phyloP scores from a whole-genome alignment of 345 rosid species.

The Draba incana region DNA sequence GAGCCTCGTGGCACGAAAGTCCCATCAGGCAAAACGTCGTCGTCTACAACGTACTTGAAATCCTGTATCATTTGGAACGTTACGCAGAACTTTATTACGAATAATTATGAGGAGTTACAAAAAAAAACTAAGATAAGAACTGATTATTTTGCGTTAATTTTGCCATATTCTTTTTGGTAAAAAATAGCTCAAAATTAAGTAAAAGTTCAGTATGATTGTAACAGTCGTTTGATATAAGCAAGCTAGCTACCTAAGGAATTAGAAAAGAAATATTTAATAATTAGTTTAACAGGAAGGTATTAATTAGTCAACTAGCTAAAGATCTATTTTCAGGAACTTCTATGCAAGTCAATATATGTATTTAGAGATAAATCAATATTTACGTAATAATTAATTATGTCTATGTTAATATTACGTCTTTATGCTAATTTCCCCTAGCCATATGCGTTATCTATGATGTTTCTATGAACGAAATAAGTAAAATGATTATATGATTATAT shows the following conservation, averaged over 20 bases:
- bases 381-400: not conserved
- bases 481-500: not conserved
- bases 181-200: conserved; percentile 18
- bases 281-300: conserved; percentile 16
- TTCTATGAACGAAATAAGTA: not conserved
- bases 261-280: not conserved
- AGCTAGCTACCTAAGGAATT: conserved; percentile 12
- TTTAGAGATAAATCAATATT: not conserved
- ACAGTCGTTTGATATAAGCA: conserved; percentile 22
- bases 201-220: conserved; percentile 16
- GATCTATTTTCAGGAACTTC: conserved; percentile 18
- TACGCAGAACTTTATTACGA: conserved; percentile 21
- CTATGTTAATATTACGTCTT: not conserved
- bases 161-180: conserved; percentile 12
- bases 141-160: conserved; percentile 9
- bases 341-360: not conserved
- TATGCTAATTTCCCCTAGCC: not conserved
- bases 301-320: conserved; percentile 20
- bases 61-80: conserved; percentile 45
- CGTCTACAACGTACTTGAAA: conserved; percentile 71
- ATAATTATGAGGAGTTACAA: conserved; percentile 23
- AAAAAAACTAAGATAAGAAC: not conserved
- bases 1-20: conserved; percentile 81
- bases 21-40: conserved; percentile 81
- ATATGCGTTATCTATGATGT: conserved; percentile 23